Evolutionary conservation across 2,329 filamentous ascomycete species (phyloP).

Genomic region (Didymella exigua): DNA sequence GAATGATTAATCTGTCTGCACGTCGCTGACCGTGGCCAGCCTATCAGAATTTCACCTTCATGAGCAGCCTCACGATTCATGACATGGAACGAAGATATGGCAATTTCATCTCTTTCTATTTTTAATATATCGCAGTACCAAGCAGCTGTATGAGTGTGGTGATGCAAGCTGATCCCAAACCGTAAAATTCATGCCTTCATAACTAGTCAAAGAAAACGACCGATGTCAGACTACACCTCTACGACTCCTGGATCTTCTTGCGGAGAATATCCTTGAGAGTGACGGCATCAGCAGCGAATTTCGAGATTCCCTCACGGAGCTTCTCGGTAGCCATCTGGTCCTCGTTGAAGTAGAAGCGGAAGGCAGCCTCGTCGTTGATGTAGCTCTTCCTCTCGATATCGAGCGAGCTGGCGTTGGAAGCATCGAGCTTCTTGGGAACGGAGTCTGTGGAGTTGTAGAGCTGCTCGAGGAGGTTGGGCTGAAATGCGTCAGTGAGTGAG

Average conservation of each 20-base stretch:
- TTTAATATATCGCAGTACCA: conserved; percentile 27
- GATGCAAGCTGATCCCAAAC: conserved; percentile 19
- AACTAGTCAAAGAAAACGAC: conserved; percentile 21
- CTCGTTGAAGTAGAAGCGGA: conserved; percentile 99
- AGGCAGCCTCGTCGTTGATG: conserved; percentile 84
- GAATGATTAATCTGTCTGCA: conserved; percentile 37
- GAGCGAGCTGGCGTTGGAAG: conserved; percentile 67
- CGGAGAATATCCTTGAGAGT: conserved; percentile 92
- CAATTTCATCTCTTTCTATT: conserved; percentile 20
- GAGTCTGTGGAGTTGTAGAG: conserved; percentile 80
- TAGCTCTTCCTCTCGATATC: conserved; percentile 88
- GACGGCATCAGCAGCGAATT: conserved; percentile 94
- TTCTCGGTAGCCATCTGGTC: conserved; percentile 99
- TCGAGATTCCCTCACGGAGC: conserved; percentile 98
- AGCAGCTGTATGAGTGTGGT: conserved; percentile 17
- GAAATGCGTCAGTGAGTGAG: conserved; percentile 21
- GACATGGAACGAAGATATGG: conserved; percentile 1
- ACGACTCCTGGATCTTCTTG: conserved; percentile 70
- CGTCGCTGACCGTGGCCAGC: conserved; percentile 16
- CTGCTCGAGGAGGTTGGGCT: conserved; percentile 93
- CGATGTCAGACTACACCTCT: conserved; percentile 37
- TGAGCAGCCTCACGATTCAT: neutral
- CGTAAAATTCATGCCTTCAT: conserved; percentile 32
- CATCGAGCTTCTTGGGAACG: conserved; percentile 92
- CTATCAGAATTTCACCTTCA: conserved; percentile 5